Percentiles rank a stretch among this genome's conserved stretches.
These are phyloP conservation scores for Lachnellula willkommii DNA, from an alignment of 2,329 filamentous ascomycete species.

Conservation along the genomic window DNA sequence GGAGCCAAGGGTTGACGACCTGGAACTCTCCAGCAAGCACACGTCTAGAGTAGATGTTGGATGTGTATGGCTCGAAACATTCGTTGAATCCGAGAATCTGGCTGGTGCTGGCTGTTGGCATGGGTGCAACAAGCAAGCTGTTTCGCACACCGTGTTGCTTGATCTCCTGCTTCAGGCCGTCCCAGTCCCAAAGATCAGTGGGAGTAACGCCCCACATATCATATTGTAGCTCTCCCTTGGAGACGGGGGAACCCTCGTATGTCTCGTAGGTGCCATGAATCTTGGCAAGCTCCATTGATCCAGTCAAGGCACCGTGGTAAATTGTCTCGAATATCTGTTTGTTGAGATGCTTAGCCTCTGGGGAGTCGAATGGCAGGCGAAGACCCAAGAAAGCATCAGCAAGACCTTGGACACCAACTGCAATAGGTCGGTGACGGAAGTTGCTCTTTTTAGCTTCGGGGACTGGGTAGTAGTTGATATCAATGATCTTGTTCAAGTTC, in stretches of 20 bases:
- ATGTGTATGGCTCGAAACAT: constrained; percentile 99
- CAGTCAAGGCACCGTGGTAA: constrained; percentile 90
- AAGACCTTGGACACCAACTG: constrained; percentile 94
- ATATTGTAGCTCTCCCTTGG: constrained; percentile 92
- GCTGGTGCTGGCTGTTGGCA: constrained; percentile 95
- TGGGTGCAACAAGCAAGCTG: constrained; percentile 89
- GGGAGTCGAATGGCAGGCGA: constrained; percentile 93
- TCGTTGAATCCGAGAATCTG: constrained; percentile 99
- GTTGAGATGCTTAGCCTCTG: constrained; percentile 89
- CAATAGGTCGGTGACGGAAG: constrained; percentile 92
- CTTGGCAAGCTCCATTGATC: constrained; percentile 81
- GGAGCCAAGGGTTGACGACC: constrained; percentile 97
- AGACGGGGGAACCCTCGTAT: constrained; percentile 89
- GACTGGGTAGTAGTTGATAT: constrained; percentile 98
- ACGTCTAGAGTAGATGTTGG: constrained; percentile 98
- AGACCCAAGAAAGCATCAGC: constrained; percentile 97
- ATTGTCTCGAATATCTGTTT: constrained; percentile 99
- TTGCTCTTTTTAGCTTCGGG: constrained; percentile 91
- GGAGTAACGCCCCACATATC: constrained; percentile 98
- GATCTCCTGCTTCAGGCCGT: constrained; percentile 79
- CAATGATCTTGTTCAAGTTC: constrained; percentile 98
- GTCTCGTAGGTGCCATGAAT: constrained; percentile 79
- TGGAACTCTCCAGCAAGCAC: constrained; percentile 98
- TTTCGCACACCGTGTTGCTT: constrained; percentile 92
- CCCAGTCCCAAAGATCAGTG: constrained; percentile 95